A percentile compares a stretch with the other conserved stretches of the same genome.
These are phyloP conservation scores for Suillus alpinus DNA, from an alignment of 768 basidiomycete genomes.

Conservation along the genomic window DNA sequence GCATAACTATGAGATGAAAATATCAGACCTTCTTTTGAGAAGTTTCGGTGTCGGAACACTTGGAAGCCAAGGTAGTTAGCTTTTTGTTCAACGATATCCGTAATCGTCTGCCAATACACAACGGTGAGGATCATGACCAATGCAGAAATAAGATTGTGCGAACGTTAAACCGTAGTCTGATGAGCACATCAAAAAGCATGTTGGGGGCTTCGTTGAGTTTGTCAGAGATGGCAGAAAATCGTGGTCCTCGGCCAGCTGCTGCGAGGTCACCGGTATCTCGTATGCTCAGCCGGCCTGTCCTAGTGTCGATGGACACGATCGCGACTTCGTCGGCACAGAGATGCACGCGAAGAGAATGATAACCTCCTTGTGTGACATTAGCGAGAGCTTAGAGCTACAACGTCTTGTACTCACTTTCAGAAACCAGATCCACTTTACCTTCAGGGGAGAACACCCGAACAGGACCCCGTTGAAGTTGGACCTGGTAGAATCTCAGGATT, in stretches of 20 bases:
- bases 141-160: constrained; percentile 21
- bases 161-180: constrained; percentile 62
- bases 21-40: constrained; percentile 57
- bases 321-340: constrained; percentile 77
- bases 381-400: neutral
- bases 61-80: constrained; percentile 83
- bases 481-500: constrained; percentile 56
- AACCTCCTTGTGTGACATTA: constrained; percentile 40
- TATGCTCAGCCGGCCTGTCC: constrained; percentile 76
- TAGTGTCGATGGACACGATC: constrained; percentile 71
- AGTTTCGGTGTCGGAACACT: constrained; percentile 66
- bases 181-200: constrained; percentile 53
- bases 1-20: neutral
- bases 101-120: constrained; percentile 63
- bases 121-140: neutral
- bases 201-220: constrained; percentile 69
- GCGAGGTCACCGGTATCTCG: constrained; percentile 81
- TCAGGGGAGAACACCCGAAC: constrained; percentile 58
- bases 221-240: constrained; percentile 56
- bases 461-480: constrained; percentile 50
- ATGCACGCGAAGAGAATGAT: constrained; percentile 60
- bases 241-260: constrained; percentile 67
- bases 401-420: constrained; percentile 45
- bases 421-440: constrained; percentile 54
- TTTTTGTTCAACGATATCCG: constrained; percentile 80